Evolutionary conservation across 257 asterid species (phyloP), one percentile per base, ranked within the genome.

Genomic region (Schizonepeta tenuifolia): DNA sequence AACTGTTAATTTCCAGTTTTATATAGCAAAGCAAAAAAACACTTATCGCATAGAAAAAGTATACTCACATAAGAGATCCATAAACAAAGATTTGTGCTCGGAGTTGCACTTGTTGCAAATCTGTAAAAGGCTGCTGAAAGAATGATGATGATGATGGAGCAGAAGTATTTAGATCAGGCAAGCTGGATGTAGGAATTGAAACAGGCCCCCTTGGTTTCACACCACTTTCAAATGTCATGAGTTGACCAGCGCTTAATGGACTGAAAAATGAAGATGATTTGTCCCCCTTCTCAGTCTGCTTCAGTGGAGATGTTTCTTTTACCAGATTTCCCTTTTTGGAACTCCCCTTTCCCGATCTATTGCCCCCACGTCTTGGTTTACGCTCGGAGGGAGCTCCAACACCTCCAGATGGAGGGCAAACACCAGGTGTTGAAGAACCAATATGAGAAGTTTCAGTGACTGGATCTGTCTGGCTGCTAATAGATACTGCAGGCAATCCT

Each of bases 11-110:
- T 38, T 55, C 56, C 40, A 59, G 53, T 47, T 62, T 15, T 40
- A 41, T 35, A 59, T 51, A 11, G 44, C 43, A 70, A 65, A 28
- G 36, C 26, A 53, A 65, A 61, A 28, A 6, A 54, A n/a, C 21
- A 56, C 44, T 51, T 11, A 12, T 12, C 49, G 63, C 69, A 20
- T 46, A 67, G 33, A 77, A 61, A 57, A 66, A 59, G 26, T 18
- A 41, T 36, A 87, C 98, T 92, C 82, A 95, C 99, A 95, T 95
- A 66, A 95, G 88, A 77, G 98, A 90, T 67, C 99, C 99, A 83
- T 95, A 95, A 68, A 95, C 98, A 79, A 92, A 87, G 77, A 95
- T 95, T 71, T 95, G 99, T 6, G 99, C 99, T 54, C 99, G 94
- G 38, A 95, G 82, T 78, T 95, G 98, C 81, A 92, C 87, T 92